These are phyloP conservation scores for Phytophthora hybrid DNA, from an alignment of 352 stramenopile genomes.

Conservation along the genomic window DNA sequence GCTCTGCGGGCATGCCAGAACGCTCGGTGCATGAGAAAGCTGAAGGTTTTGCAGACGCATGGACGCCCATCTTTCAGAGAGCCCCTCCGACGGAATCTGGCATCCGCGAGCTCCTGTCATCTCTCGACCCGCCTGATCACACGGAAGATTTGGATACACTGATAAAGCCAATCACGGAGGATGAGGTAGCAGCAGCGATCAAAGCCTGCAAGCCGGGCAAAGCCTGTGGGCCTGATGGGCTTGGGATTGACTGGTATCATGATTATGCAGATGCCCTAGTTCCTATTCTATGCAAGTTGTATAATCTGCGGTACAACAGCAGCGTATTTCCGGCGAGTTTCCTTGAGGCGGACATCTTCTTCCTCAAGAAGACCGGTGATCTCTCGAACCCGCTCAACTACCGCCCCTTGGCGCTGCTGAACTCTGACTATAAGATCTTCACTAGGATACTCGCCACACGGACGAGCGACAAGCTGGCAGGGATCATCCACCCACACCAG, in stretches of 20 bases:
- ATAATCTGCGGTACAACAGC: background rate
- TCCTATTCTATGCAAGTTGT: background rate
- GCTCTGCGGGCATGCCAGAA: background rate
- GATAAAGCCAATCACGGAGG: background rate
- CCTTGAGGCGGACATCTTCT: conserved; percentile 5
- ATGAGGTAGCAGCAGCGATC: background rate
- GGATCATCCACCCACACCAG: conserved; percentile 1
- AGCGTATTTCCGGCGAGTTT: background rate
- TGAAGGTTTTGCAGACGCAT: background rate
- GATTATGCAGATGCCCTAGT: background rate
- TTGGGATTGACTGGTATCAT: background rate
- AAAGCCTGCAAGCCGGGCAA: background rate
- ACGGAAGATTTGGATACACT: background rate
- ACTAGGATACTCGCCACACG: conserved; percentile 8
- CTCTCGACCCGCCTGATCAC: background rate
- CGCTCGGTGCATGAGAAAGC: background rate
- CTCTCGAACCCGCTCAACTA: conserved; percentile 4
- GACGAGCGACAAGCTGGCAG: background rate
- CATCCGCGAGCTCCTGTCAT: background rate
- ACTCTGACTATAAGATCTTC: conserved; percentile 27
- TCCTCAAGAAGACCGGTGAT: conserved; percentile 4
- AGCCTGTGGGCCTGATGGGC: background rate
- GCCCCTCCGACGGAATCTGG: too few relatives aligned
- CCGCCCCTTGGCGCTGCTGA: conserved; percentile 12
- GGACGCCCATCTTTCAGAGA: background rate